These are phyloP conservation scores for Alternaria rosae DNA, from an alignment of 2,329 filamentous ascomycete species.

Conservation along the genomic window DNA sequence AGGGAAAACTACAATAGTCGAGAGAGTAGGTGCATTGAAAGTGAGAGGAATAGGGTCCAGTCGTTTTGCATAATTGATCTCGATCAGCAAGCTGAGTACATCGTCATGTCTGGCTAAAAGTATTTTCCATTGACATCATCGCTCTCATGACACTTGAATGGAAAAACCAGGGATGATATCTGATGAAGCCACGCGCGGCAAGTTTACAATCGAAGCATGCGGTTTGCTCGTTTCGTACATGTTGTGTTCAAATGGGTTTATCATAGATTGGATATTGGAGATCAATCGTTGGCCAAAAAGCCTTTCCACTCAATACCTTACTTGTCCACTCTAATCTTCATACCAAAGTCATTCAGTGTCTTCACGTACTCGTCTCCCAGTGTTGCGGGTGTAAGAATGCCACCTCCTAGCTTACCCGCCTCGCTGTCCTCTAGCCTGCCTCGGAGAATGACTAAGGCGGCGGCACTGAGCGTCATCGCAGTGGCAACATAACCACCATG, in stretches of 20 bases:
- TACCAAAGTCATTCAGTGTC: constrained; percentile 65
- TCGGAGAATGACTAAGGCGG: constrained; percentile 69
- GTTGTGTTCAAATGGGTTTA: background rate
- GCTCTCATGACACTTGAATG: background rate
- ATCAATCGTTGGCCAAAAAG: background rate
- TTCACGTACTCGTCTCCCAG: constrained; percentile 73
- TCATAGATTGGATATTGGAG: background rate
- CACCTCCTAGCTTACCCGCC: constrained; percentile 66
- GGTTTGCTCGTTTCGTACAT: background rate
- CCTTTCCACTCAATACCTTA: background rate
- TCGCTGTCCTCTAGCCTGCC: constrained; percentile 60
- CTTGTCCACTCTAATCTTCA: constrained; percentile 59
- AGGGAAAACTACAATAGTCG: background rate
- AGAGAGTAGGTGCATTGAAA: background rate
- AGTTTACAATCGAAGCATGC: background rate
- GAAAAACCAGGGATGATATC: background rate
- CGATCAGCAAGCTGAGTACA: background rate
- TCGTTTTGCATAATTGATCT: background rate
- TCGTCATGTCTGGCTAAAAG: background rate
- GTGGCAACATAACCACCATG: constrained; percentile 75
- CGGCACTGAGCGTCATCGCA: constrained; percentile 68
- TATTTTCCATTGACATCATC: background rate
- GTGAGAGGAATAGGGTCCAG: background rate
- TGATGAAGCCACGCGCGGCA: background rate
- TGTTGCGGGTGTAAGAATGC: constrained; percentile 75